Evolutionary conservation across 805 yeast species (phyloP), one percentile per base, ranked within the genome.

Genomic region (Monosporozyma unispora): DNA sequence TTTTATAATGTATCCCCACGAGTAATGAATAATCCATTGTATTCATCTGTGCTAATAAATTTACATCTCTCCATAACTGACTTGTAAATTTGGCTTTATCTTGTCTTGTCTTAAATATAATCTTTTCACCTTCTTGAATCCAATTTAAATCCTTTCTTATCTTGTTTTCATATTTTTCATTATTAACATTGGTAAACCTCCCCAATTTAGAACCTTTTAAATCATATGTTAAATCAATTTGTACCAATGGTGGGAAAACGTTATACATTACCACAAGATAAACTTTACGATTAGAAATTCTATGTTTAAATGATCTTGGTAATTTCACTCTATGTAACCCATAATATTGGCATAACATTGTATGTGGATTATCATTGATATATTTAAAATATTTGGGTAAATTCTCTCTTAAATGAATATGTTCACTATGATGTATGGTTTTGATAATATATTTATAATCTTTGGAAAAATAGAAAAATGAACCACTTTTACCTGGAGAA

Each of bases 211-310:
- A 88, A 1, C 99, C 99, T 64, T 93, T 93, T 64, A 93, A 75
- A 64, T 93, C 99, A 67, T 80, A 93, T 40, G 89, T 86, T 38
- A 77, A 70, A 64, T 89, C 95, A 49, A 91, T 82, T 54, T 86
- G 93, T 45, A 89, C 74, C 60, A 87, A 87, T 5, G 97, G 95
- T 0, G 99, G 98, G 69, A 95, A 93, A 44, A 93, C 74, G 62
- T 93, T 93, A 72, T 93, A 93, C 99, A 93, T 93, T 31, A 93
- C 96, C 48, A 93, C 74, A 57, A 93, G 91, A 68, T 93, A 95
- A 37, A 93, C 87, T 63, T 87, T 90, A 48, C 89, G 76, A 40
- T 76, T 78, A 46, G 68, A 63, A 16, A 67, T 57, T 48, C 64
- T 65, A 42, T 59, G 61, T 53, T 61, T 60, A 46, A 71, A 69